Evolutionary conservation across 371 early-diverging fungal species (phyloP), one percentile per base, ranked within the genome.

Genomic region (Apophysomyces variabilis): DNA sequence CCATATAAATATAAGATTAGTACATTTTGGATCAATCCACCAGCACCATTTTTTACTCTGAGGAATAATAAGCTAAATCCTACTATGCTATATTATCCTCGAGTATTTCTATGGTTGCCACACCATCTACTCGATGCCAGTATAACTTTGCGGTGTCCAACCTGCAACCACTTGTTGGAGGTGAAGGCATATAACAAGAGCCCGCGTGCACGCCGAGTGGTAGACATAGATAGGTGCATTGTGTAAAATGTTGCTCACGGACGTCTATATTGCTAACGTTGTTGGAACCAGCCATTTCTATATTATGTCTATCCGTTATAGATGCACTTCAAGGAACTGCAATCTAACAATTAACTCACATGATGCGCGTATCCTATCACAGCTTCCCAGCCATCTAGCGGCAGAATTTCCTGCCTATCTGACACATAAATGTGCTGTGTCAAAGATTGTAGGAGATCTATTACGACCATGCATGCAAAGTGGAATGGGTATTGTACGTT

Each of bases 21-120:
- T 0, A 58, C 58, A 1, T 64, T 57, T 35, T 57, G 64, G 64
- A 43, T 64, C 3, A 57, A 64, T 11, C 58, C 58, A 11, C 57
- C 1, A 1, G 44, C 57, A 46, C 46, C 58, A 21, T 64, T 44
- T 46, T n/a, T 64, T 64, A 58, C 64, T 35, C 43, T 64, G 1
- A 26, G 26, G 26, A 26, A 26, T 1, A 26, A 26, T 26, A 0
- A 26, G 26, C 26, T 26, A 26, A 2, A 1, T 1, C 26, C 26
- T 2, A 26, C 26, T 26, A 0, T 26, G 26, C 2, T 26, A 26
- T 26, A 26, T 26, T 26, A 26, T 26, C 26, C 26, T 26, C 26
- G 26, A 43, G 43, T 43, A 12, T 43, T 43, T 43, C 43, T 43
- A 1, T 43, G 43, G 43, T 12, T 43, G 14, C 43, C 43, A 43